Base-by-base conservation (phyloP, 1,284 basidiomycete genomes). In the Moesziomyces parantarcticus region DNA sequence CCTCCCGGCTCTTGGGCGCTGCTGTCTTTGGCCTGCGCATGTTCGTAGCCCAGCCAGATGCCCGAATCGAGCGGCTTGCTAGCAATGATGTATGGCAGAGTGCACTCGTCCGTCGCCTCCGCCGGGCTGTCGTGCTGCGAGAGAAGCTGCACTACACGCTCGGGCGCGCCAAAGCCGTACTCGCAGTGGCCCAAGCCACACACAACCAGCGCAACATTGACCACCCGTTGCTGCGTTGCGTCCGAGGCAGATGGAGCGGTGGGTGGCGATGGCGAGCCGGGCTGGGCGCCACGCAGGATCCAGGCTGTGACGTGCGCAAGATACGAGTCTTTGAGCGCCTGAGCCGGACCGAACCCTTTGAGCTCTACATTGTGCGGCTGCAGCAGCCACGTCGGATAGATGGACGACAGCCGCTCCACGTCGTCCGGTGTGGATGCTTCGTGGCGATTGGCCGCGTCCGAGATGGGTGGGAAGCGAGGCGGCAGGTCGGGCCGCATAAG, bases 271-370 rank as follows among this genome's bases (percentile, higher is more conserved):
- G 40, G 4, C 18, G 2, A 22, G 1, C 45, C 44, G 34, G 34
- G 18, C 5, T 22, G 23, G 25, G 46, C 49, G 18, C 58, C 68
- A 16, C 65, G 50, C 25, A 79, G 44, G 25, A 78, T 48, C 53
- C 66, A 66, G 0, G 62, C 56, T 0, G 74, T 70, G 13, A 76
- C 75, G 50, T 78, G 76, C 0, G 76, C 77, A 14, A 79, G 52
- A 21, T 71, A 79, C 1, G 76, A 58, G 20, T 79, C 77, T 45
- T 79, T 79, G 42, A 79, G 59, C 13, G 73, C 66, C 44, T 79
- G 77, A 10, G 77, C 77, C 2, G 76, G 68, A 20, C 57, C 57
- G 47, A 79, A 79, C 26, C 77, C 77, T 25, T 73, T 76, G 3
- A 41, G 54, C 36, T 78, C 65, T 39, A 59, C 43, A 32, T 53